Conservation (phyloP, 768 basidiomycete genomes). For the Chalciporus pseudorubinellus region DNA sequence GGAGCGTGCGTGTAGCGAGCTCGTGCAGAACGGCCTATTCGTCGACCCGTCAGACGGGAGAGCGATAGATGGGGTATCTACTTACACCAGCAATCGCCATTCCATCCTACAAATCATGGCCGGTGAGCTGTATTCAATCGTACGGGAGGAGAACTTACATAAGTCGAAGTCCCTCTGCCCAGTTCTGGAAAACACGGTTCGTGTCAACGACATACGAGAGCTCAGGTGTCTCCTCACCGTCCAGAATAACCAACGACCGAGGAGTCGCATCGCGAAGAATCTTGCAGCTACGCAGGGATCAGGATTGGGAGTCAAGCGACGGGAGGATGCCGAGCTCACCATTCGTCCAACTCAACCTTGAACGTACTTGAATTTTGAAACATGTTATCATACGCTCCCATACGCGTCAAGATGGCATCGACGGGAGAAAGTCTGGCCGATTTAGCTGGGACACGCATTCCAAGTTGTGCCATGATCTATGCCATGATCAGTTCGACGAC, state of each 20-base stretch:
- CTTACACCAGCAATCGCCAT: slow-evolving; percentile 93
- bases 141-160: slow-evolving; percentile 44
- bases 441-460: slow-evolving; percentile 90
- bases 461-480: slow-evolving; percentile 90
- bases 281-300: slow-evolving; percentile 63
- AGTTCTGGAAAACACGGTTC: slow-evolving; percentile 57
- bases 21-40: slow-evolving; percentile 86
- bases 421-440: slow-evolving; percentile 86
- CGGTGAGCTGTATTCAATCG: slow-evolving; percentile 10
- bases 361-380: slow-evolving; percentile 93
- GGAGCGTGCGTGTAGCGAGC: slow-evolving; percentile 87
- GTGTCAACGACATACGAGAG: not conserved
- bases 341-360: slow-evolving; percentile 98
- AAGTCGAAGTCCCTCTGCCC: slow-evolving; percentile 94
- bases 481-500: slow-evolving; percentile 4
- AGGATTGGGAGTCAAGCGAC: not conserved
- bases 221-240: slow-evolving; percentile 53
- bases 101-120: slow-evolving; percentile 64
- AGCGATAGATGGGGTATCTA: slow-evolving; percentile 1
- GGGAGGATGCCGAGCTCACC: slow-evolving; percentile 42
- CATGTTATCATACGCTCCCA: slow-evolving; percentile 99
- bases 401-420: slow-evolving; percentile 90
- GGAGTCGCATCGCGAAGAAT: slow-evolving; percentile 93
- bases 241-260: slow-evolving; percentile 89
- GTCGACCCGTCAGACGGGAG: slow-evolving; percentile 6